Base-by-base conservation (phyloP, 768 basidiomycete species). In the Naganishia friedmannii region DNA sequence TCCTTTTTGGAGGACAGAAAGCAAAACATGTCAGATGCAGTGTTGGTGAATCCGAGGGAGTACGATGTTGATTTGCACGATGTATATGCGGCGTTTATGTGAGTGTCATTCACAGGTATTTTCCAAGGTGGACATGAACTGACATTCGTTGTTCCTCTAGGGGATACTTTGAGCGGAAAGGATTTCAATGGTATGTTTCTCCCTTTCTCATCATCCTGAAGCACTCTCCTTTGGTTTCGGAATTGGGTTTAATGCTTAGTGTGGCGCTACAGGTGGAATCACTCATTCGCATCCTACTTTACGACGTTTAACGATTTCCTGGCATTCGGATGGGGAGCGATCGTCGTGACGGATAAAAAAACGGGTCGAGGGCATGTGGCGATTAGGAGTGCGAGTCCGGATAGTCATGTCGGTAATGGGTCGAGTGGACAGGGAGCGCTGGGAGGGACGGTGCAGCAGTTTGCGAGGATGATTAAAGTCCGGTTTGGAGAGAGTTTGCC, bases 241-340 rank as follows among this genome's bases (percentile, higher is more conserved):
- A n/a, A n/a, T n/a, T n/a, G n/a, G n/a, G n/a, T n/a, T n/a, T n/a
- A n/a, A n/a, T n/a, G n/a, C n/a, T n/a, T n/a, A n/a, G n/a, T n/a
- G n/a, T n/a, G n/a, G n/a, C n/a, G n/a, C n/a, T n/a, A 68, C 45
- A 79, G 79, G 79, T 80, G 76, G 75, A 77, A 77, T 45, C 75
- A 76, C 53, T 78, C 78, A 69, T 80, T 77, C 73, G 74, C 77
- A 37, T 73, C 75, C 17, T 80, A 79, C 70, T 79, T 79, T 63
- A 68, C 73, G 8, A 74, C 77, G 0, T 80, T 80, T 67, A 76
- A 76, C 65, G 78, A 78, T 45, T 80, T 80, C 58, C 74, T 80
- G 10, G 73, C 77, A 2, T 79, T 79, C 57, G 78, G 79, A 6
- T 80, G 79, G 79, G 77, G 78, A 55, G 77, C 77, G 19, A 77